A percentile compares a stretch with the other conserved stretches of the same genome.
Evolutionary conservation across 2,329 filamentous ascomycete species (phyloP).

Genomic region (Onygenales sp.): DNA sequence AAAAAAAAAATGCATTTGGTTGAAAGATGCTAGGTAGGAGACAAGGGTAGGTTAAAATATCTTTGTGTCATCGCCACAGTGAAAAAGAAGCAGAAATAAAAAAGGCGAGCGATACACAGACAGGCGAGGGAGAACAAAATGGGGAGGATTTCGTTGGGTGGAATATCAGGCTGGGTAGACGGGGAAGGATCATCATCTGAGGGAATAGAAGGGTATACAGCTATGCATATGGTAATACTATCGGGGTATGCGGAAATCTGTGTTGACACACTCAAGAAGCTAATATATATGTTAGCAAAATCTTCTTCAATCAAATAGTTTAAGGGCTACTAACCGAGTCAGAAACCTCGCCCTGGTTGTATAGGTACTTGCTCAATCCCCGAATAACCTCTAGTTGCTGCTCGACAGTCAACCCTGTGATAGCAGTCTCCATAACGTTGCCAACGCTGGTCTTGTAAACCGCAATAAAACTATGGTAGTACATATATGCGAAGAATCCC

Average conservation of each 20-base stretch:
- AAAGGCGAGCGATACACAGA: too few relatives aligned
- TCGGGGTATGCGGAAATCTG: conserved; percentile 24
- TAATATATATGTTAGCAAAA: conserved; percentile 15
- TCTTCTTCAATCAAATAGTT: not conserved
- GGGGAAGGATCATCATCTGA: not conserved
- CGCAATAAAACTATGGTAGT: conserved; percentile 95
- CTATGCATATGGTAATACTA: not conserved
- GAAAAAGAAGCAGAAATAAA: too few relatives aligned
- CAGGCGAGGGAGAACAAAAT: too few relatives aligned
- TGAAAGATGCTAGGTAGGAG: too few relatives aligned
- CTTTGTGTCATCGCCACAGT: too few relatives aligned
- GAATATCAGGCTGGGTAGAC: not conserved
- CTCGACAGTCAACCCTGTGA: conserved; percentile 75
- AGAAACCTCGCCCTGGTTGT: conserved; percentile 51
- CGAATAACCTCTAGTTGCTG: conserved; percentile 76
- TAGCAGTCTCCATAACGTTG: conserved; percentile 79
- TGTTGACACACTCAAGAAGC: conserved; percentile 28
- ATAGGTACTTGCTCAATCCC: conserved; percentile 53
- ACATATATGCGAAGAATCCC: conserved; percentile 97
- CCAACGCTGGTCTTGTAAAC: conserved; percentile 78
- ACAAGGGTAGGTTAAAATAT: too few relatives aligned
- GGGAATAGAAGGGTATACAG: not conserved
- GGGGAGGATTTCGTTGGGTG: not conserved
- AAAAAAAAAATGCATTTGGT: too few relatives aligned
- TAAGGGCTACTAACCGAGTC: conserved; percentile 37